A percentile compares a stretch with the other conserved stretches of the same genome.
phyloP scores from a whole-genome alignment of 169 alveolate genomes.

The Plasmodium inui region DNA sequence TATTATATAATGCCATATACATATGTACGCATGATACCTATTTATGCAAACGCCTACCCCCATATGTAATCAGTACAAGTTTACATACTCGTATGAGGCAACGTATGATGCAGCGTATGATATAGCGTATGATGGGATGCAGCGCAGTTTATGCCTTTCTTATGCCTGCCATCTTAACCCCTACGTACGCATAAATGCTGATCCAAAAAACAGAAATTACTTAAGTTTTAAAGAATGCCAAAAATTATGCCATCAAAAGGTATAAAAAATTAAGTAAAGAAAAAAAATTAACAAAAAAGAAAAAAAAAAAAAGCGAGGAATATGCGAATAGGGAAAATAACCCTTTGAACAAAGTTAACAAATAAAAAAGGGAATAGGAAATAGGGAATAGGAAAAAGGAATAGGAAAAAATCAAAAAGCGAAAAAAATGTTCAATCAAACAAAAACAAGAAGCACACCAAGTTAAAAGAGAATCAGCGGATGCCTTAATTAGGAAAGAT shows the following conservation, averaged over 20 bases:
- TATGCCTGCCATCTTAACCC: background rate
- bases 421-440: conserved; percentile 36
- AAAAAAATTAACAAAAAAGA: background rate
- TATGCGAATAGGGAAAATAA: background rate
- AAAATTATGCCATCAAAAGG: background rate
- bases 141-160: background rate
- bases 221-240: background rate
- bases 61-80: background rate
- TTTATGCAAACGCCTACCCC: background rate
- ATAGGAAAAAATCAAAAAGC: background rate
- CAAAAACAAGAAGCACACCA: conserved; percentile 24
- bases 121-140: background rate
- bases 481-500: conserved; percentile 12
- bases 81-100: background rate
- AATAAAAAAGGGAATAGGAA: background rate
- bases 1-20: background rate
- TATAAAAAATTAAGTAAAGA: background rate
- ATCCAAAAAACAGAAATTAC: background rate
- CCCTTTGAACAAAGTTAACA: conserved; percentile 5
- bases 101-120: background rate
- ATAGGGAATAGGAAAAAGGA: background rate
- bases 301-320: background rate
- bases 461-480: conserved; percentile 9
- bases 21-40: conserved; percentile 1
- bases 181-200: background rate